Percentiles rank a stretch among this genome's conserved stretches.
Conservation (phyloP, 805 yeast genomes). For the Hanseniaspora hatyaiensis region DNA sequence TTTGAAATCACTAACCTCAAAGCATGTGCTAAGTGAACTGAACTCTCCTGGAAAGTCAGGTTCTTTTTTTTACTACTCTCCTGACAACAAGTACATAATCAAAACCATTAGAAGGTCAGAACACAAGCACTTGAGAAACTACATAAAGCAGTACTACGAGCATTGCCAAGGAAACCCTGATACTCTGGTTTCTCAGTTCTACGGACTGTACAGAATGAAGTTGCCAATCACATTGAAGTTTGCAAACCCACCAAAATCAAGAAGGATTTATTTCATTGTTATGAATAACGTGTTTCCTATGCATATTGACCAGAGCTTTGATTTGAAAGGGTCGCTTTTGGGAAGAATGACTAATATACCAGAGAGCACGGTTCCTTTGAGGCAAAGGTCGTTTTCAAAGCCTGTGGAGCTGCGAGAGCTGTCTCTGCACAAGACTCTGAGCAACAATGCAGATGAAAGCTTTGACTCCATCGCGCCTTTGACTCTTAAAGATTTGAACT, state of each 20-base stretch:
- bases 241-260: slow-evolving; percentile 31
- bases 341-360: slow-evolving; percentile 50
- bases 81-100: slow-evolving; percentile 88
- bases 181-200: slow-evolving; percentile 86
- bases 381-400: slow-evolving; percentile 20
- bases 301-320: slow-evolving; percentile 70
- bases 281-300: slow-evolving; percentile 98
- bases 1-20: slow-evolving; percentile 80
- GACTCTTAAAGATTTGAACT: slow-evolving; percentile 69
- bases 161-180: slow-evolving; percentile 78
- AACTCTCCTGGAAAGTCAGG: slow-evolving; percentile 97
- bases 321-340: slow-evolving; percentile 83
- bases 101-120: slow-evolving; percentile 92
- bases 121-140: slow-evolving; percentile 66
- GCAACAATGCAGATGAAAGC: slow-evolving; percentile 20
- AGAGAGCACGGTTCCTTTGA: slow-evolving; percentile 6
- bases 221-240: slow-evolving; percentile 49
- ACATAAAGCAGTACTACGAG: slow-evolving; percentile 61
- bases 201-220: slow-evolving; percentile 87
- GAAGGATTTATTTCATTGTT: slow-evolving; percentile 83
- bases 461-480: slow-evolving; percentile 33
- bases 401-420: slow-evolving; percentile 15
- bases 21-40: slow-evolving; percentile 78
- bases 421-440: slow-evolving; percentile 19
- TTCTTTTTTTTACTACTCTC: slow-evolving; percentile 85